Conservation (phyloP, 768 basidiomycete species). For the Lepiota subincarnata region DNA sequence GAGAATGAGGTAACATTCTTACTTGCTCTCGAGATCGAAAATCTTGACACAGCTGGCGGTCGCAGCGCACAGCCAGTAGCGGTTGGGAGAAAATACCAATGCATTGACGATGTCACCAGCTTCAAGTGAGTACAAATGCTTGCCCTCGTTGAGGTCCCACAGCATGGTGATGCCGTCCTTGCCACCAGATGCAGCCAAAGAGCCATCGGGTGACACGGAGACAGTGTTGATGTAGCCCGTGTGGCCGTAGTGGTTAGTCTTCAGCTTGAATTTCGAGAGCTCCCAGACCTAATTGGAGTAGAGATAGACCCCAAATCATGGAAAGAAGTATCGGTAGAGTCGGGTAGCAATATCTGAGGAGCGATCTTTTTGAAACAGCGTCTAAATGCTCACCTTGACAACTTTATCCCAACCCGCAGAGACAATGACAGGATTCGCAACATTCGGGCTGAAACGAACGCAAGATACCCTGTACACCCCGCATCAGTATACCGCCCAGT, state of each 20-base stretch:
- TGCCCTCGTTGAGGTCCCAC: slow-evolving; percentile 99
- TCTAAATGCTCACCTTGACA: slow-evolving; percentile 75
- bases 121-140: slow-evolving; percentile 99
- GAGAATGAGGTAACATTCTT: slow-evolving; percentile 29
- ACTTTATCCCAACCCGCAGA: slow-evolving; percentile 99
- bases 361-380: slow-evolving; percentile 18
- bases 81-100: slow-evolving; percentile 98
- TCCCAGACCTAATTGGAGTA: slow-evolving; percentile 84
- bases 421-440: slow-evolving; percentile 96
- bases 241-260: slow-evolving; percentile 99
- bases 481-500: slow-evolving; percentile 5
- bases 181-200: slow-evolving; percentile 97
- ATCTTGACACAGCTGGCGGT: slow-evolving; percentile 98
- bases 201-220: slow-evolving; percentile 98
- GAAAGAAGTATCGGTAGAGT: slow-evolving; percentile 53
- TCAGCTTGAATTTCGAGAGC: slow-evolving; percentile 98
- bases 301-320: slow-evolving; percentile 68
- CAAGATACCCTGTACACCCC: slow-evolving; percentile 80
- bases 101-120: slow-evolving; percentile 98
- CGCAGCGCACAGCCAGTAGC: slow-evolving; percentile 99
- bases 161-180: slow-evolving; percentile 99
- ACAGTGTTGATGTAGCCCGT: slow-evolving; percentile 99
- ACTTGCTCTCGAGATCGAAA: slow-evolving; percentile 99
- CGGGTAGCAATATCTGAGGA: slow-evolving; percentile 61
- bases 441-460: slow-evolving; percentile 98